These are phyloP conservation scores for Phlegmacium glaucopus DNA, from an alignment of 768 basidiomycete genomes.

Conservation along the genomic window DNA sequence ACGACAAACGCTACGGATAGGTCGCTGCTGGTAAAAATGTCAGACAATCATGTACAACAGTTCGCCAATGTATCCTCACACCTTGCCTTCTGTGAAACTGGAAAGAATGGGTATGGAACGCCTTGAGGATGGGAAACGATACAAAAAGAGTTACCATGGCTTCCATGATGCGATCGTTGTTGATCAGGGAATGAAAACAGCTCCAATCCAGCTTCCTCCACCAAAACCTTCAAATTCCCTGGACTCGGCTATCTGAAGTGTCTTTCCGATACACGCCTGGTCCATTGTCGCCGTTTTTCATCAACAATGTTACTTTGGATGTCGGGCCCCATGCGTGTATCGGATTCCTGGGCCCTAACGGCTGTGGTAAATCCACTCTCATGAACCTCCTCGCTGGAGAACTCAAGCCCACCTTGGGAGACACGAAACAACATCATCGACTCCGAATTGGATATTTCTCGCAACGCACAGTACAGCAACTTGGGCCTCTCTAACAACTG, in stretches of 20 bases:
- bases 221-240: slow-evolving; percentile 29
- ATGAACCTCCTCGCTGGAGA: slow-evolving; percentile 43
- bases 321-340: slow-evolving; percentile 26
- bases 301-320: slow-evolving; percentile 28
- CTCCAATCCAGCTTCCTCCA: slow-evolving; percentile 27
- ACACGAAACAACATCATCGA: slow-evolving; percentile 48
- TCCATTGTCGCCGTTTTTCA: slow-evolving; percentile 15
- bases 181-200: slow-evolving; percentile 32
- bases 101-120: slow-evolving; percentile 32
- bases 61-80: not conserved
- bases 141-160: slow-evolving; percentile 30
- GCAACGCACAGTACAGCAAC: slow-evolving; percentile 58
- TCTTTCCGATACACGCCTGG: slow-evolving; percentile 27
- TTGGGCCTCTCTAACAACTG: slow-evolving; percentile 33
- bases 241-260: slow-evolving; percentile 29
- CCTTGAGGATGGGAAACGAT: slow-evolving; percentile 27
- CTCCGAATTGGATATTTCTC: slow-evolving; percentile 58
- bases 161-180: slow-evolving; percentile 31
- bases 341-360: slow-evolving; percentile 37
- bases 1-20: slow-evolving; percentile 52
- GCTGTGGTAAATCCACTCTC: slow-evolving; percentile 56
- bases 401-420: slow-evolving; percentile 42
- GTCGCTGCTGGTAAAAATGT: slow-evolving; percentile 56
- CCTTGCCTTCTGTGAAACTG: slow-evolving; percentile 15
- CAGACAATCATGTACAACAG: not conserved